These are phyloP conservation scores for Flaveria sonorensis DNA, from an alignment of 129 eudicot genomes.

Conservation along the genomic window DNA sequence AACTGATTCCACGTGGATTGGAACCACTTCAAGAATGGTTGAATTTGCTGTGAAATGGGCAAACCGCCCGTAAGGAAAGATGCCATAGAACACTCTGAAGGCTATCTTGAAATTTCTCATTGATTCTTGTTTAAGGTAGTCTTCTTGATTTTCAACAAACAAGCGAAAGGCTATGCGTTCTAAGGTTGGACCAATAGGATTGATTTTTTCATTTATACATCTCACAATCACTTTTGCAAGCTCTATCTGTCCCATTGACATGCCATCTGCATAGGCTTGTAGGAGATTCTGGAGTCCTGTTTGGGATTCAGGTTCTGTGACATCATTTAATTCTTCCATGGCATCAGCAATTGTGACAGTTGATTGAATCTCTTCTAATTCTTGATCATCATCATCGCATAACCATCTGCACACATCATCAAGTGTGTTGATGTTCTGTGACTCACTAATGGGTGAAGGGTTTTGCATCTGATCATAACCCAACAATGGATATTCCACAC, in stretches of 20 bases:
- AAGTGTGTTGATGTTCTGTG: slow-evolving; percentile 27
- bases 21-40: slow-evolving; percentile 55
- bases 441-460: slow-evolving; percentile 20
- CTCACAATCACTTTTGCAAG: slow-evolving; percentile 50
- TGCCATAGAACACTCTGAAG: slow-evolving; percentile 50
- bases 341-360: slow-evolving; percentile 10
- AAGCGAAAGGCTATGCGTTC: slow-evolving; percentile 54
- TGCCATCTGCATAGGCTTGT: slow-evolving; percentile 60
- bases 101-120: slow-evolving; percentile 45
- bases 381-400: slow-evolving; percentile 40
- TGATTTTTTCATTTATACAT: slow-evolving; percentile 44
- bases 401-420: slow-evolving; percentile 49
- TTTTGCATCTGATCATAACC: slow-evolving; percentile 38
- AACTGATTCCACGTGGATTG: slow-evolving; percentile 30
- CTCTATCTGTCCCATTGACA: slow-evolving; percentile 44
- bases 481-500: slow-evolving; percentile 31
- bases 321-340: slow-evolving; percentile 28
- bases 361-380: slow-evolving; percentile 20
- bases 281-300: slow-evolving; percentile 43
- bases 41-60: slow-evolving; percentile 64
- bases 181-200: slow-evolving; percentile 46
- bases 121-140: slow-evolving; percentile 50
- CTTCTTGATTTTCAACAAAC: slow-evolving; percentile 48
- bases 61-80: slow-evolving; percentile 50
- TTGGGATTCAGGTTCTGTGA: slow-evolving; percentile 45